Base-by-base conservation (phyloP, 148 eudicot species). In the Hydrangea macrophylla region DNA sequence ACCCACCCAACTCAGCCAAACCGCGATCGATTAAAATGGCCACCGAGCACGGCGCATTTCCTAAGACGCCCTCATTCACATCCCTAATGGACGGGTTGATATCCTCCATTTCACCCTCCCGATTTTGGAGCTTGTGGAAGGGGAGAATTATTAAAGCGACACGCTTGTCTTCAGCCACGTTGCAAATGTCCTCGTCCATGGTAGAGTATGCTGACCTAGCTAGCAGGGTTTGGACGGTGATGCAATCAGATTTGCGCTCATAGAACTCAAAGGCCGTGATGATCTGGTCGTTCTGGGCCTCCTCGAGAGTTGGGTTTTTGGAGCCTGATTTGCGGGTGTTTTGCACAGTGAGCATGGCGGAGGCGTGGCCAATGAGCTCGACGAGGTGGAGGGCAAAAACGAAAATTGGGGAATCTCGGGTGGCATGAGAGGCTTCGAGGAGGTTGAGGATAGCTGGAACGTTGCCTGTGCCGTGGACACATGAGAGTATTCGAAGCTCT, bases 151-250 rank as follows among this genome's bases (percentile, higher is more conserved):
- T 81, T 8, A 86, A 61, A 6, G 78, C 56, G 1, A 82, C 71
- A 1, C 64, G 68, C 55, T 77, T 81, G 33, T 73, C 79, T 44
- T 80, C 82, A 2, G 90, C 90, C 3, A 86, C 35, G 40, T 56
- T 73, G 60, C 90, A 81, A 0, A 88, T 82, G 59, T 88, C 88
- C 15, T 78, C 90, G 42, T 84, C 86, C 80, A 88, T 86, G 1
- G 78, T 70, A 53, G 77, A 68, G 37, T 72, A 32, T 0, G 88
- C 75, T 1, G 86, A 80, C 3, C 84, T 81, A 6, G 83, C 70
- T 0, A 84, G 84, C 9, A 80, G 61, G 7, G 62, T 22, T 24
- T 84, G 82, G 20, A 82, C 55, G 15, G 62, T 26, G 12, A 59
- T 60, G 17, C 62, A 72, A 45, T 63, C 35, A 17, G 25, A 8